Percentiles rank a stretch among this genome's conserved stretches.
These are phyloP conservation scores for Eucalyptus globulus DNA, from an alignment of 345 rosid genomes.

Conservation along the genomic window DNA sequence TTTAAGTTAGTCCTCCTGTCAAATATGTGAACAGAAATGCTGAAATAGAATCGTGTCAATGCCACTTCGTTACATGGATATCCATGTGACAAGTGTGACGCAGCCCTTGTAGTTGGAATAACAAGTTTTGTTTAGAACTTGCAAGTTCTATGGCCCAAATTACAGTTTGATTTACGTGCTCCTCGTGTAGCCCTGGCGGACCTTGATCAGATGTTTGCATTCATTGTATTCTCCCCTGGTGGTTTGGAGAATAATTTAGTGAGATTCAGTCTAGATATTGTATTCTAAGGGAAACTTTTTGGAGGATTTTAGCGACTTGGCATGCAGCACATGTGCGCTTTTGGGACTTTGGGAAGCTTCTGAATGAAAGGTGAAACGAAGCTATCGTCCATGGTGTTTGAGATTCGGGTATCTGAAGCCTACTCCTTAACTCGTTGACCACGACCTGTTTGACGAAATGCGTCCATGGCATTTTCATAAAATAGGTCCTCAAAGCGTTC, in stretches of 20 bases:
- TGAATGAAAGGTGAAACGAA: neutral
- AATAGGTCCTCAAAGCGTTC: neutral
- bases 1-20: neutral
- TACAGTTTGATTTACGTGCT: neutral
- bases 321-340: neutral
- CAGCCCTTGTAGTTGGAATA: neutral
- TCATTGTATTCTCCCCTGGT: no score
- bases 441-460: neutral
- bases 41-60: accelerated
- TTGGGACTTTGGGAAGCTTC: neutral
- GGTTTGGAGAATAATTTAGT: no score
- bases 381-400: neutral
- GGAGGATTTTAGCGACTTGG: no score
- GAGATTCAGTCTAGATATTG: neutral
- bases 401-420: neutral
- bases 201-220: neutral
- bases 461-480: neutral
- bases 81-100: neutral
- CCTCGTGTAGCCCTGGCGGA: neutral
- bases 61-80: neutral
- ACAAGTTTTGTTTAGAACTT: neutral
- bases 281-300: neutral
- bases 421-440: neutral
- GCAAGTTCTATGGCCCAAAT: neutral
- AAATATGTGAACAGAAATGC: neutral